These are phyloP conservation scores for Paspalum notatum DNA, from an alignment of 176 grass and related monocot genomes.

Conservation along the genomic window DNA sequence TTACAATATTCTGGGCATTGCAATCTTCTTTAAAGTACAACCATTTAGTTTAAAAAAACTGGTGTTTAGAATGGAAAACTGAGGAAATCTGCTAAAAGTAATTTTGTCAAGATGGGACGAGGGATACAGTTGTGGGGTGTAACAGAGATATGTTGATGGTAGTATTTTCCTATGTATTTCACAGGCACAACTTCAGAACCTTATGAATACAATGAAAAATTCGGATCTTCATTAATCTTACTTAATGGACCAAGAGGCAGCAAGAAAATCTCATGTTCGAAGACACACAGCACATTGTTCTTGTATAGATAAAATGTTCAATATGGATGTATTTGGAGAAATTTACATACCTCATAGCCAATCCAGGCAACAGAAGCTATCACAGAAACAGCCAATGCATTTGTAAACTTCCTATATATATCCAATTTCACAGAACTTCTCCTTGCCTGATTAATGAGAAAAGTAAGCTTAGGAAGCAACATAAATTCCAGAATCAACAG, in stretches of 20 bases:
- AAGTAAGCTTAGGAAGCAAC: slow-evolving; percentile 33
- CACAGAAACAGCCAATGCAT: slow-evolving; percentile 80
- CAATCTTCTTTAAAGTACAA: neutral
- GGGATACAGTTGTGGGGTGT: neutral
- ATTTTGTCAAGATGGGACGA: neutral
- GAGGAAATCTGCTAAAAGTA: neutral
- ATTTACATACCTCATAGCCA: slow-evolving; percentile 86
- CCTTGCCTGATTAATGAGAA: slow-evolving; percentile 64
- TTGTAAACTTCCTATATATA: slow-evolving; percentile 96
- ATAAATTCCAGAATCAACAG: slow-evolving; percentile 30
- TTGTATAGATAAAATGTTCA: slow-evolving; percentile 11
- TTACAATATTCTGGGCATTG: neutral
- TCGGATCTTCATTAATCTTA: slow-evolving; percentile 10
- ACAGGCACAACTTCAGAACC: neutral
- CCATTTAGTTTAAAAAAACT: neutral
- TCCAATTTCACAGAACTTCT: slow-evolving; percentile 93
- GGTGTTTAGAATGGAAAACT: neutral
- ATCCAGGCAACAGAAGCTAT: slow-evolving; percentile 98
- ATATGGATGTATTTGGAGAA: neutral
- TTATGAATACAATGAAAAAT: neutral
- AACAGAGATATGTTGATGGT: neutral
- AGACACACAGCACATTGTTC: neutral
- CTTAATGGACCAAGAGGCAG: neutral
- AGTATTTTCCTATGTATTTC: neutral
- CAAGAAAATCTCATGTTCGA: slow-evolving; percentile 3